phyloP scores from a whole-genome alignment of 139 green algal species.

The Closterium sp. region DNA sequence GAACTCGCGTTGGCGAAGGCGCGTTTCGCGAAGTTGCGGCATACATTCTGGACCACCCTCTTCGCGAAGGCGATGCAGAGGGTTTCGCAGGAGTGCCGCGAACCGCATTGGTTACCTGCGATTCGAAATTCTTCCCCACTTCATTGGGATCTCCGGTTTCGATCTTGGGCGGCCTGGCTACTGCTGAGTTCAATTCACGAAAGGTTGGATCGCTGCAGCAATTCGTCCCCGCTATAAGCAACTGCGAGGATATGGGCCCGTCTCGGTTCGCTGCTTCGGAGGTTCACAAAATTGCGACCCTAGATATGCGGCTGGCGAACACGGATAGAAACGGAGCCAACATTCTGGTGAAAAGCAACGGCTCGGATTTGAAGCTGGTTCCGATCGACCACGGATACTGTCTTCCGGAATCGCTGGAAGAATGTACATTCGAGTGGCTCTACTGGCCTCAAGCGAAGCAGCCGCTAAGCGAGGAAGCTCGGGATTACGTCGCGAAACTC shows the following conservation, averaged over 20 bases:
- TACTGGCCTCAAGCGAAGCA: conserved; percentile 28
- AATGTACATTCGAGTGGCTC: conserved; percentile 41
- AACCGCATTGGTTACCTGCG: conserved; percentile 78
- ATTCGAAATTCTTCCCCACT: not conserved
- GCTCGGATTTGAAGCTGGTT: conserved; percentile 61
- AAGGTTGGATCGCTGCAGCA: conserved; percentile 90
- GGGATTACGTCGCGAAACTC: conserved; percentile 5
- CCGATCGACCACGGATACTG: conserved; percentile 98
- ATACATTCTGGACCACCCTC: conserved; percentile 84
- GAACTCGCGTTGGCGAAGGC: conserved; percentile 87
- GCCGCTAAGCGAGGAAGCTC: not conserved
- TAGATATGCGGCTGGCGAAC: conserved; percentile 92
- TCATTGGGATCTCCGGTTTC: not conserved
- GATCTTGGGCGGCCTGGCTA: not conserved
- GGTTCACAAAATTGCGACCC: conserved; percentile 90
- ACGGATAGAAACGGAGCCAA: conserved; percentile 53
- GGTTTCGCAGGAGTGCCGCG: conserved; percentile 83
- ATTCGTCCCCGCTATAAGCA: conserved; percentile 80
- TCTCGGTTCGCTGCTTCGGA: conserved; percentile 70
- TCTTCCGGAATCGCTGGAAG: conserved; percentile 80
- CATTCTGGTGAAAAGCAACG: not conserved
- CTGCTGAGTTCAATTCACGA: not conserved
- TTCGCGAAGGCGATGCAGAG: conserved; percentile 39
- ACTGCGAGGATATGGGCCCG: conserved; percentile 86
- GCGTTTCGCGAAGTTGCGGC: conserved; percentile 84